Conservation (phyloP, 768 basidiomycete genomes). For the Leccinellum rugosiceps region DNA sequence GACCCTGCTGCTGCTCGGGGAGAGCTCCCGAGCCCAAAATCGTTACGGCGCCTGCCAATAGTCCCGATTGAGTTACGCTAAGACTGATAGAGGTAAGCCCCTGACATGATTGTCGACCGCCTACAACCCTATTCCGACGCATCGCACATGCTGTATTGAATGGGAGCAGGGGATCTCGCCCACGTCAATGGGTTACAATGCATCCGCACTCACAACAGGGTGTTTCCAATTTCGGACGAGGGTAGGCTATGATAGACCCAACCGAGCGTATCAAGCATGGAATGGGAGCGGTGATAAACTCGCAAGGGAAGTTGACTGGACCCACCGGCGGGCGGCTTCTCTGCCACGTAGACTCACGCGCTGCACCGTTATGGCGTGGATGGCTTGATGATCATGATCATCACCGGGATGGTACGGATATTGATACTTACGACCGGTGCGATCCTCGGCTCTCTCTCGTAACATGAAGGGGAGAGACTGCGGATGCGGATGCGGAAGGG, state of each 20-base stretch:
- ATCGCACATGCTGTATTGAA: constrained; percentile 1
- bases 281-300: not conserved
- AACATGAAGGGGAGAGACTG: not conserved
- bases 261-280: not conserved
- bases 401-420: not conserved
- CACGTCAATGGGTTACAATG: not conserved
- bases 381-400: not conserved
- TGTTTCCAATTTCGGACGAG: not conserved
- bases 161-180: no score
- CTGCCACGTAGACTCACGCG: not conserved
- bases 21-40: not conserved
- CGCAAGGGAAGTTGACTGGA: not conserved
- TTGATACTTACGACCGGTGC: not conserved
- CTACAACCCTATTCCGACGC: constrained; percentile 5
- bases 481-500: constrained; percentile 9
- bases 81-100: constrained; percentile 1
- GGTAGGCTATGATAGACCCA: not conserved
- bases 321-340: not conserved
- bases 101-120: constrained; percentile 2
- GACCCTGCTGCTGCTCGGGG: not conserved
- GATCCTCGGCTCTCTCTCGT: not conserved
- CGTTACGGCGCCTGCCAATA: no score
- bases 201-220: not conserved
- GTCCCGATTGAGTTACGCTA: not conserved
- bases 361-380: not conserved